Evolutionary conservation across 2,329 filamentous ascomycete genomes (phyloP), one percentile per base, ranked within the genome.

Genomic region (Lachnellula suecica): DNA sequence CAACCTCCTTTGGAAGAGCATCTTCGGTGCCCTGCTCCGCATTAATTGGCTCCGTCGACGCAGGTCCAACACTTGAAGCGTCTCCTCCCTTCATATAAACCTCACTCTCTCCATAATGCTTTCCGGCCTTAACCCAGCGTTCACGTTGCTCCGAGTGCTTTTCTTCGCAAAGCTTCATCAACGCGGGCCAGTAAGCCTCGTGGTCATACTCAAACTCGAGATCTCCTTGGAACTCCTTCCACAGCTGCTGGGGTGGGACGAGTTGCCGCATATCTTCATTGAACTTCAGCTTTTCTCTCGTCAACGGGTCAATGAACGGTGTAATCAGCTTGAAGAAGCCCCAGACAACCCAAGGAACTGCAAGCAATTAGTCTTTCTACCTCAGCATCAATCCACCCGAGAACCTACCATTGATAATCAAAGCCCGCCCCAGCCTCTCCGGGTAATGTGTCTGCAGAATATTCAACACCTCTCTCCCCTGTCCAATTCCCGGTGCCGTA

Each of bases 401-500:
- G 38, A 19, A 72, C 83, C 66, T 73, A 93, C 89, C 82, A 61
- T 97, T 95, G 60, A 92, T 89, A 56, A 97, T 90, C 63, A 97
- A 79, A 4, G 93, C 92, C 63, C 88, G 84, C 43, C 94, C 94
- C 27, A 99, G 76, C 49, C 94, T 79, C 75, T 99, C 94, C 0
- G 94, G 94, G 68, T 97, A 97, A 73, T 99, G 92, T 60, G 88
- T 92, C 74, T 99, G 94, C 56, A 99, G 78, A 61, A 99, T 96
- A 68, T 87, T 80, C 63, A 99, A 74, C n/a, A 92, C 88, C 74
- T 95, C 87, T 62, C 88, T 84, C 5, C 88, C 90, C 67, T 89
- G 87, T 25, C 81, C 81, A 52, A 97, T 76, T 9, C 84, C 84
- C 8, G 93, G 91, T 24, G 79, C 77, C 15, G 82, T 85, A 65